Evolutionary conservation across 2,329 filamentous ascomycete species (phyloP), one percentile per base, ranked within the genome.

Genomic region (Verticillium nubilum): DNA sequence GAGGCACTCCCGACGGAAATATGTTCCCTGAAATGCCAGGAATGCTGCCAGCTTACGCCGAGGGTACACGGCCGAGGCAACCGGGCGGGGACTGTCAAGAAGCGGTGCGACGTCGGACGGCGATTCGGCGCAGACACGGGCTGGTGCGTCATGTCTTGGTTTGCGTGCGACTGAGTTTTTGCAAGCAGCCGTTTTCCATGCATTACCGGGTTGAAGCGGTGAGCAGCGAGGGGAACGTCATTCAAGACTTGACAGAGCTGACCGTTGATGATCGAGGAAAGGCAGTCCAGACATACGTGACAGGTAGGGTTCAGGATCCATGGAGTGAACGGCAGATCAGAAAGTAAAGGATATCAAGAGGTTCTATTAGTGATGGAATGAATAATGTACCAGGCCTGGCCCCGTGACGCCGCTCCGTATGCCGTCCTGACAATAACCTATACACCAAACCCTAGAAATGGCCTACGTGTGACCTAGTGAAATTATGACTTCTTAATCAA

Each of bases 361-460:
- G 68, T 65, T 63, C 66, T 69, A 58, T 67, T 58, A 61, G 61
- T 56, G 55, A 62, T 68, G 60, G 67, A 69, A 64, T 60, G 54
- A 58, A 59, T 10, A 50, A 50, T 50, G 42, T 50, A 50, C 42
- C 42, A 50, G 19, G 42, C 42, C 42, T 50, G 42, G 42, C 25
- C 42, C 42, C 42, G 42, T 23, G 42, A 50, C 42, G 42, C 42
- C 42, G 42, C 42, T 50, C 42, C 42, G 19, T 23, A 50, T 50
- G 42, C 42, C 42, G 42, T 50, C n/a, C 42, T 23, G 42, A 50
- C 42, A 50, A 50, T 50, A 50, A n/a, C 42, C n/a, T 50, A 50
- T 50, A 50, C 42, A 50, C 42, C 42, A 50, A 23, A n/a, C 29
- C 29, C 29, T 31, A 31, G 9, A 31, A 31, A 13, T 10, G 29